Evolutionary conservation across 805 yeast species (phyloP), one percentile per base, ranked within the genome.

Genomic region (Saturnispora halmiae): DNA sequence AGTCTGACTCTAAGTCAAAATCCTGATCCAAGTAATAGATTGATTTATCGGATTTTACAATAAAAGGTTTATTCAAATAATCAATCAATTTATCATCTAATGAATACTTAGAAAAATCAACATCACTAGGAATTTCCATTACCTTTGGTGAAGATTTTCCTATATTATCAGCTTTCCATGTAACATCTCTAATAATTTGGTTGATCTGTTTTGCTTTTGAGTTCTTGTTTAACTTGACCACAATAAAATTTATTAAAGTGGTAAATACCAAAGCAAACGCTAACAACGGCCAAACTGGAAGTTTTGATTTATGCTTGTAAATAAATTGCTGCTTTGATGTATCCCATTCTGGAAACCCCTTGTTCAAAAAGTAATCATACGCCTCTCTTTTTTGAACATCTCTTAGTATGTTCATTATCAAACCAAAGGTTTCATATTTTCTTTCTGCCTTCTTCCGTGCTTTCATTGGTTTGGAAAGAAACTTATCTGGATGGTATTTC

Each of bases 401-500:
- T 49, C 90, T 70, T 36, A 88, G 66, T 41, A 88, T 78, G 53
- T 82, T 75, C 26, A 87, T 80, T 18, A 85, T 82, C 21, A 78
- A 59, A 26, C 92, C 82, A 28, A 92, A 70, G 22, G 90, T 66
- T 52, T 90, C 85, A 55, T 79, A 92, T 30, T 85, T 68, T 49
- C 77, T 82, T 46, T 73, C 78, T 4, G 81, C 82, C 18, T 60
- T 55, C 47, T 74, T 73, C 43, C 62, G 66, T 32, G 64, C 69
- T 41, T 66, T 67, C 42, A 56, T 59, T 34, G 63, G 63, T 37
- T 59, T 63, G 15, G n/a, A 30, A 8, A 44, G n/a, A 24, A 62
- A 59, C 59, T 90, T 87, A 61, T 90, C 98, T 0, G 98, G 98
- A 56, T 90, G 98, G 50, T 82, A 67, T 46, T 67, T 68, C 39